Conservation (phyloP, 2,329 filamentous ascomycete species). For the Eutypa lata region DNA sequence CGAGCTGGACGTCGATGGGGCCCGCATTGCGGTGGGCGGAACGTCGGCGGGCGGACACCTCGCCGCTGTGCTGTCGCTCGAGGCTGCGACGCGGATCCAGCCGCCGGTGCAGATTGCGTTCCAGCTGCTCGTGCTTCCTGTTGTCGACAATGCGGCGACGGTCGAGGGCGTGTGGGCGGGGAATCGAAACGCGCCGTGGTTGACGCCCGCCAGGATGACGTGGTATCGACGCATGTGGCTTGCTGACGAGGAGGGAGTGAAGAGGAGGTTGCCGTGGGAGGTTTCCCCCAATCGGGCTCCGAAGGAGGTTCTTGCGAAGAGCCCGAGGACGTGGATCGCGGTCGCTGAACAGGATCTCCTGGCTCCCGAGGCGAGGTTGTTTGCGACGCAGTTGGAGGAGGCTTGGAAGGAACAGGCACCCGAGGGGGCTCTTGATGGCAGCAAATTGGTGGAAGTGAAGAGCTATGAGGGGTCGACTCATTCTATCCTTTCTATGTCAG, state of each 20-base stretch:
- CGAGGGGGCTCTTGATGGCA: not conserved
- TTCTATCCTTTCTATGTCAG: not conserved
- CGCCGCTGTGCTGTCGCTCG: not conserved
- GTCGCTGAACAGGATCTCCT: conserved; percentile 32
- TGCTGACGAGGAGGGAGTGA: conserved; percentile 8
- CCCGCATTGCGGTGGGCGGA: conserved; percentile 6
- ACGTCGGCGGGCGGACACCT: conserved; percentile 4
- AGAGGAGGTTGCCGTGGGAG: conserved; percentile 19
- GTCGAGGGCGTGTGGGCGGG: conserved; percentile 11
- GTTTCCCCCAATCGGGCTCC: conserved; percentile 25
- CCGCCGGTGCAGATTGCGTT: conserved; percentile 1
- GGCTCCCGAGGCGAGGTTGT: conserved; percentile 27
- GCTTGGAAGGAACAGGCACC: not conserved
- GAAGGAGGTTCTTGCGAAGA: conserved; percentile 15
- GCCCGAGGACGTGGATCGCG: conserved; percentile 30
- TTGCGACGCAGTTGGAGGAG: conserved; percentile 23
- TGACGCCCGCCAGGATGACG: conserved; percentile 30
- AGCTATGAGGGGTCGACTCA: not conserved
- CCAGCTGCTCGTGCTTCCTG: conserved; percentile 26
- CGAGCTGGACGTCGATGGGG: not conserved
- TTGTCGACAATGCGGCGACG: conserved; percentile 33
- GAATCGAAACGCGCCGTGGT: conserved; percentile 25
- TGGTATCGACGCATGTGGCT: conserved; percentile 36
- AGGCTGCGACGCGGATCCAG: not conserved
- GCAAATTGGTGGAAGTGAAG: not conserved